These are phyloP conservation scores for Ilyonectria mors-panacis DNA, from an alignment of 2,329 filamentous ascomycete species.

Conservation along the genomic window DNA sequence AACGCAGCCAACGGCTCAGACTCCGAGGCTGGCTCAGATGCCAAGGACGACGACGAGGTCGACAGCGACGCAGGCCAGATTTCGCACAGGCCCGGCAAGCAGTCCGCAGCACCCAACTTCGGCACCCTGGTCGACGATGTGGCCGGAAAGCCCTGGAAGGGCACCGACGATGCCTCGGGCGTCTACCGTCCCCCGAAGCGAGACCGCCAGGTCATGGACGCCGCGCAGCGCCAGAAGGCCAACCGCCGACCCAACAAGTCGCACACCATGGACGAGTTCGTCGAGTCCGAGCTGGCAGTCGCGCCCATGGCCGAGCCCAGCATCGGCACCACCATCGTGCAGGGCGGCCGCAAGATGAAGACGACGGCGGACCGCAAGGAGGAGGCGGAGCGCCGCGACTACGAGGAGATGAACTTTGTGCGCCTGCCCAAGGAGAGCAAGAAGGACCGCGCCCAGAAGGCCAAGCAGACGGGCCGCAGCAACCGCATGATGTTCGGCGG, in stretches of 20 bases:
- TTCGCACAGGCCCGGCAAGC: conserved; percentile 43
- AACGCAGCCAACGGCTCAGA: conserved; percentile 46
- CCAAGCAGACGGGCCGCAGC: conserved; percentile 64
- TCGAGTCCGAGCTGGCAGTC: conserved; percentile 85
- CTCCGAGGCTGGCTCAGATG: conserved; percentile 48
- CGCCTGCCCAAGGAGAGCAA: conserved; percentile 89
- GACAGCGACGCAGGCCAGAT: conserved; percentile 52
- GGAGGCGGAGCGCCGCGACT: conserved; percentile 84
- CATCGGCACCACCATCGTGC: conserved; percentile 90
- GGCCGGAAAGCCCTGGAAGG: conserved; percentile 45
- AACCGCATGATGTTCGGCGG: conserved; percentile 83
- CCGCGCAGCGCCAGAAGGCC: conserved; percentile 73
- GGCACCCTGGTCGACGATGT: conserved; percentile 53
- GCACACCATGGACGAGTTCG: conserved; percentile 91
- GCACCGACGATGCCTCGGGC: conserved; percentile 67
- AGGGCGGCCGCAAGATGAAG: conserved; percentile 84
- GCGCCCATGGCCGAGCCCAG: conserved; percentile 89
- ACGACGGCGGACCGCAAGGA: conserved; percentile 81
- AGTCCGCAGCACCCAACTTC: conserved; percentile 53
- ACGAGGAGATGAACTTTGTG: conserved; percentile 94
- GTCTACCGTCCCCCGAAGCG: conserved; percentile 93
- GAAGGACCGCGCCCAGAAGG: conserved; percentile 82
- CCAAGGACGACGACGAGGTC: conserved; percentile 52
- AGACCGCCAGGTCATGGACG: conserved; percentile 87
- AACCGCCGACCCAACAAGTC: conserved; percentile 79